These are phyloP conservation scores for Xylariomycetidae sp. DNA, from an alignment of 2,329 filamentous ascomycete species.

Conservation along the genomic window DNA sequence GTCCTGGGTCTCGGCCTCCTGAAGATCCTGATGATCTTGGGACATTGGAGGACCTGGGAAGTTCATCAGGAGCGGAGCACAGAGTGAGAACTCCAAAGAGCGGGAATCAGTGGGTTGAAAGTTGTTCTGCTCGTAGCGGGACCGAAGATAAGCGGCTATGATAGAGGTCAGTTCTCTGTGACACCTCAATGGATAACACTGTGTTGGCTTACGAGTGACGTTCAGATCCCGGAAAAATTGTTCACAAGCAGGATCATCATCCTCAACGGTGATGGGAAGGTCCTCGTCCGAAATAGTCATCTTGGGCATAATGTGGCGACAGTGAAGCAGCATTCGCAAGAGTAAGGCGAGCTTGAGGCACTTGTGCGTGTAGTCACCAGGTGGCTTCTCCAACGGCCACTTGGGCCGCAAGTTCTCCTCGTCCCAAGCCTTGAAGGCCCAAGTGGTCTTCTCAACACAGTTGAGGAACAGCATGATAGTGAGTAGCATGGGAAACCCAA, in stretches of 20 bases:
- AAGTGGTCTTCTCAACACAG: slow-evolving; percentile 62
- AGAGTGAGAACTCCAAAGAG: slow-evolving; percentile 40
- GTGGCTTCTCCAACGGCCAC: slow-evolving; percentile 57
- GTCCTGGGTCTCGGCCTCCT: too few species aligned
- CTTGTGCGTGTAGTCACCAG: slow-evolving; percentile 51
- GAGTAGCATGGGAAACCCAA: slow-evolving; percentile 56
- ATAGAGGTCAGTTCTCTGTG: not conserved
- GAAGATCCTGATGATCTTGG: too few species aligned
- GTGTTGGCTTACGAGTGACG: slow-evolving; percentile 47
- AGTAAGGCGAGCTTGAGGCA: slow-evolving; percentile 53
- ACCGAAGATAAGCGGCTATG: slow-evolving; percentile 33
- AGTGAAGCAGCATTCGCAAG: slow-evolving; percentile 55
- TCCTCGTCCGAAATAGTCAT: slow-evolving; percentile 38
- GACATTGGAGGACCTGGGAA: slow-evolving; percentile 7
- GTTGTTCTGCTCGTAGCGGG: slow-evolving; percentile 44
- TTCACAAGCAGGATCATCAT: slow-evolving; percentile 39
- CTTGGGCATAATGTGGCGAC: slow-evolving; percentile 53
- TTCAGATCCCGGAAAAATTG: slow-evolving; percentile 51
- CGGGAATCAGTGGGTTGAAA: slow-evolving; percentile 45
- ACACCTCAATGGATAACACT: slow-evolving; percentile 1
- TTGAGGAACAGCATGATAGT: slow-evolving; percentile 58
- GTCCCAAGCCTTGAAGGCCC: slow-evolving; percentile 64
- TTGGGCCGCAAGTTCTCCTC: slow-evolving; percentile 52
- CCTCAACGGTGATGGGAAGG: slow-evolving; percentile 39
- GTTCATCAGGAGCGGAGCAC: slow-evolving; percentile 34